Base-by-base conservation (phyloP, 2,329 filamentous ascomycete genomes). In the Cladosporium sp. region DNA sequence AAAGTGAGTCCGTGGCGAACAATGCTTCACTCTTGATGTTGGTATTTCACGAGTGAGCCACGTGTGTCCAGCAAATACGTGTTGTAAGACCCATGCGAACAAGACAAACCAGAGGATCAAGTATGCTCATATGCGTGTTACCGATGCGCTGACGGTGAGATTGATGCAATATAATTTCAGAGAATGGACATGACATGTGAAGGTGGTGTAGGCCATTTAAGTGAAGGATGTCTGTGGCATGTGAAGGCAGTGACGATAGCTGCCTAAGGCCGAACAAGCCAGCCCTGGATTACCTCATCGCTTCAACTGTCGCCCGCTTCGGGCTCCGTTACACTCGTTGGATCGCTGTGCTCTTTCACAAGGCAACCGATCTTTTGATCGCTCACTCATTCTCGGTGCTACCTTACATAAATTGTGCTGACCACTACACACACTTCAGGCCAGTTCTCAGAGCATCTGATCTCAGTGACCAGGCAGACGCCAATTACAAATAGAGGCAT, bases 271-370 rank as follows among this genome's bases (percentile, higher is more conserved):
- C 28, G 21, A 18, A 36, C 2, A 2, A 11, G 30, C 2, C 5
- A 11, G 30, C 32, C 54, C 54, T 58, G 43, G 58, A 46, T 60
- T 46, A 60, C 58, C 58, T 60, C 58, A 60, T 60, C 46, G 58
- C 25, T n/a, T 3, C 2, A 46, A 11, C 30, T 34, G 39, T 58
- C 58, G 58, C 58, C 43, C 58, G 43, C 58, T 49, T 48, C 26
- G 39, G 21, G 56, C 18, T 60, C 25, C 39, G 48, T 26, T 51
- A 23, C 28, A 32, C 26, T 25, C 56, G 34, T 26, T 13, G 34
- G 21, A 39, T 46, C 13, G 25, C 34, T 25, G 39, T 51, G 46
- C 26, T 30, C 26, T 23, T 25, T 26, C 58, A 32, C 28, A 25
- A 54, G 28, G 5, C 26, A 21, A 30, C 13, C 26, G 28, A 32